Percentiles rank a stretch among this genome's conserved stretches.
These are phyloP conservation scores for Phytophthora macrochlamydospora DNA, from an alignment of 352 stramenopile genomes.

Conservation along the genomic window DNA sequence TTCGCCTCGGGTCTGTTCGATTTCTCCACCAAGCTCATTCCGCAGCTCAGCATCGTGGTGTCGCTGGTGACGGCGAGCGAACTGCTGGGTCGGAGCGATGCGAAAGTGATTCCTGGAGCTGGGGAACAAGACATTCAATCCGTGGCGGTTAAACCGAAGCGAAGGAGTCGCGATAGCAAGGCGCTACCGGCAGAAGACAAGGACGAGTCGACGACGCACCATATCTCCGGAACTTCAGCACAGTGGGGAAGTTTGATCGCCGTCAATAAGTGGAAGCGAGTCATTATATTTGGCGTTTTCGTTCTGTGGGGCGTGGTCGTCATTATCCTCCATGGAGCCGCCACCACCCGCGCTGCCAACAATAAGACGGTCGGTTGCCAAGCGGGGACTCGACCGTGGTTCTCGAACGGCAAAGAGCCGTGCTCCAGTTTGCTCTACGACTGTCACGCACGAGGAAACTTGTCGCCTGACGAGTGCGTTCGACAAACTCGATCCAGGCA, in stretches of 20 bases:
- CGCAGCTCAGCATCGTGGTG: conserved; percentile 16
- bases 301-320: conserved; percentile 19
- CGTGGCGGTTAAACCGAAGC: conserved; percentile 8
- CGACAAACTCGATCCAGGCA: conserved; percentile 13
- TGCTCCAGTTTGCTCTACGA: conserved; percentile 29
- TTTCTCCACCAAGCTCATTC: conserved; percentile 17
- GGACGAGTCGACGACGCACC: not conserved
- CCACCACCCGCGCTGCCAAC: conserved; percentile 12
- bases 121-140: not conserved
- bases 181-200: not conserved
- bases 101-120: conserved; percentile 1
- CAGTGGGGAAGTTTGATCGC: not conserved
- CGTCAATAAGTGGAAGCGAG: conserved; percentile 14
- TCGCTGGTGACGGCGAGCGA: conserved; percentile 12
- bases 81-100: conserved; percentile 2
- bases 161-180: not conserved
- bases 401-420: conserved; percentile 26
- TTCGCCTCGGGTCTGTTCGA: conserved; percentile 10
- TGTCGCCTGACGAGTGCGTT: conserved; percentile 17
- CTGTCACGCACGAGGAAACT: conserved; percentile 5
- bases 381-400: conserved; percentile 18
- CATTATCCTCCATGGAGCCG: conserved; percentile 11
- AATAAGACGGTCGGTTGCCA: conserved; percentile 17
- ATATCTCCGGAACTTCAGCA: not conserved
- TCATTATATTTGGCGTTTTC: conserved; percentile 10